These are phyloP conservation scores for Cladosporium cucumerinum DNA, from an alignment of 2,329 filamentous ascomycete species.

Conservation along the genomic window DNA sequence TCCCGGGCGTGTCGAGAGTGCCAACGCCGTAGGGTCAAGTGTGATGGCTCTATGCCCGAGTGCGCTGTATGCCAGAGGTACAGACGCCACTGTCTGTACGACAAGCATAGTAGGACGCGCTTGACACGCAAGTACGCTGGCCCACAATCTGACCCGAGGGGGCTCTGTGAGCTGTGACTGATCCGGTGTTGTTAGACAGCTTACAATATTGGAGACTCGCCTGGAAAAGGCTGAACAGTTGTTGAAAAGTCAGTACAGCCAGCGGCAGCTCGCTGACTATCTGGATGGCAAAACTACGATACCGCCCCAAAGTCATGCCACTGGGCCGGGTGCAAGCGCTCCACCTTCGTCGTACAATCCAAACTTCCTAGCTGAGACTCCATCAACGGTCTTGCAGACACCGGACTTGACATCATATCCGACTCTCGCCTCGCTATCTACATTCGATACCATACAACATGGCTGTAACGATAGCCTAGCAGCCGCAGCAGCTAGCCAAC, in stretches of 20 bases:
- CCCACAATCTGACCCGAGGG: not conserved
- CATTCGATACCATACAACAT: not conserved
- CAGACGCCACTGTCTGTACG: slow-evolving; percentile 15
- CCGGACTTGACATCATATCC: not conserved
- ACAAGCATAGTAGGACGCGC: slow-evolving; percentile 13
- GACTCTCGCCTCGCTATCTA: not conserved
- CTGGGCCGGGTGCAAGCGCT: not conserved
- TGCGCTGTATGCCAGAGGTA: slow-evolving; percentile 13
- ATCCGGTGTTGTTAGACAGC: not conserved
- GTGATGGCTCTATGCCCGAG: slow-evolving; percentile 10
- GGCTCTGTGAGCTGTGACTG: not conserved
- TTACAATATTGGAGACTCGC: slow-evolving; percentile 8
- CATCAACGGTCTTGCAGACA: not conserved
- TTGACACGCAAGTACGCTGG: slow-evolving; percentile 13
- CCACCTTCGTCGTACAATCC: not conserved
- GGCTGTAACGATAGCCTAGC: not conserved
- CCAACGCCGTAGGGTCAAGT: slow-evolving; percentile 12
- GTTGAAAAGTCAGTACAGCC: slow-evolving; percentile 1
- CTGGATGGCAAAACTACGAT: slow-evolving; percentile 2
- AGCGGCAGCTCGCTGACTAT: slow-evolving; percentile 1
- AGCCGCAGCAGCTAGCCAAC: not conserved
- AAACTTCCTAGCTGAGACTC: not conserved
- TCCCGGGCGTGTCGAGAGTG: slow-evolving; percentile 9
- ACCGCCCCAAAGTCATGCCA: not conserved
- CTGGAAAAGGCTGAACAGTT: slow-evolving; percentile 12